Evolutionary conservation across 108 stramenopile species (phyloP).

Genomic region (Skeletonema marinoi): DNA sequence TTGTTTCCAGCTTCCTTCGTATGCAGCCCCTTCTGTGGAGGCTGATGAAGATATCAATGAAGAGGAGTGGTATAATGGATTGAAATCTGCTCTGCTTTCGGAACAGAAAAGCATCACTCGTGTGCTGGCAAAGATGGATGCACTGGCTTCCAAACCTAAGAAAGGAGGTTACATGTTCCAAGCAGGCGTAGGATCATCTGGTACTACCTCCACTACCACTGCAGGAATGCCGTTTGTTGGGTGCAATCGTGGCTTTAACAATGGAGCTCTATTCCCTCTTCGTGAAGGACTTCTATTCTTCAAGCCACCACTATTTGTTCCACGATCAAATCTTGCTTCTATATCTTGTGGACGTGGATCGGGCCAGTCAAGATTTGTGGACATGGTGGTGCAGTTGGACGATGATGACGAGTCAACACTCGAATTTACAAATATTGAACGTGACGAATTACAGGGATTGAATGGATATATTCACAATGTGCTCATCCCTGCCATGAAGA

Average conservation of each 20-base stretch:
- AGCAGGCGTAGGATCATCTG: conserved; percentile 39
- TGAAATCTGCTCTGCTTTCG: conserved; percentile 21
- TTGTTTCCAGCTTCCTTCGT: conserved; percentile 65
- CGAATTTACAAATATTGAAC: conserved; percentile 82
- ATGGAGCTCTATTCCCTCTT: conserved; percentile 78
- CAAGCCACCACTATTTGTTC: conserved; percentile 81
- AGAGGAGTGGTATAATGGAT: conserved; percentile 30
- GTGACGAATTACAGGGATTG: conserved; percentile 66
- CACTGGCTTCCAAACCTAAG: background rate
- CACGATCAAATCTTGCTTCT: conserved; percentile 50
- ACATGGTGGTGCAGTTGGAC: conserved; percentile 46
- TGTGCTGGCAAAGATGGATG: conserved; percentile 26
- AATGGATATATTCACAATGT: conserved; percentile 73
- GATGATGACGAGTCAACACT: conserved; percentile 1
- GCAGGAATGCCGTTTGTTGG: conserved; percentile 79
- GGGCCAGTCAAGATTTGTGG: conserved; percentile 68
- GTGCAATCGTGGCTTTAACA: conserved; percentile 77
- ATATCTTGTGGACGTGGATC: conserved; percentile 80
- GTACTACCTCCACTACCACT: conserved; percentile 54
- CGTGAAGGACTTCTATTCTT: conserved; percentile 80
- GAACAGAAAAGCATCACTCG: conserved; percentile 14
- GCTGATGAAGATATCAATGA: conserved; percentile 22
- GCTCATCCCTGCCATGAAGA: conserved; percentile 76
- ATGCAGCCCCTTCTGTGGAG: conserved; percentile 14
- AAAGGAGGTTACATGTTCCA: conserved; percentile 35